Conservation (phyloP, 257 asterid genomes). For the Gentiana macrophylla region DNA sequence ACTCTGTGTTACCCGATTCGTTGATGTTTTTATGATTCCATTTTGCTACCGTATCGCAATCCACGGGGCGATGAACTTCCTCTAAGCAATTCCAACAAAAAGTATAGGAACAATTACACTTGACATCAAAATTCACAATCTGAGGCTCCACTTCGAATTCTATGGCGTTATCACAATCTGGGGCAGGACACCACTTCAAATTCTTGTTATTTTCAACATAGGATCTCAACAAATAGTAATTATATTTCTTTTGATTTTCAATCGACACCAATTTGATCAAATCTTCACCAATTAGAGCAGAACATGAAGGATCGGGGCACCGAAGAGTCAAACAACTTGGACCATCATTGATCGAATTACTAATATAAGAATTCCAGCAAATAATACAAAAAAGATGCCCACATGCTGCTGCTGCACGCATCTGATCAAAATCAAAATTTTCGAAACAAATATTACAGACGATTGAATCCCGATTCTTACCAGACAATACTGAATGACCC, state of each 20-base stretch:
- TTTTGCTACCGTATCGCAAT: constrained; percentile 21
- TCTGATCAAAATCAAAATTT: neutral
- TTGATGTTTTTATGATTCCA: constrained; percentile 19
- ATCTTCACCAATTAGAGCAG: constrained; percentile 7
- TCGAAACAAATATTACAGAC: constrained; percentile 9
- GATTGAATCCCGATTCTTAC: neutral
- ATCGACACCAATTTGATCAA: constrained; percentile 2
- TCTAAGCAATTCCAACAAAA: constrained; percentile 19
- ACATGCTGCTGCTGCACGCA: neutral
- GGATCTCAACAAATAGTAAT: constrained; percentile 7
- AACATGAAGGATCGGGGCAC: constrained; percentile 17
- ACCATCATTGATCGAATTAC: neutral
- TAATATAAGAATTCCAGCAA: constrained; percentile 4
- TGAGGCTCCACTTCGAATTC: constrained; percentile 5
- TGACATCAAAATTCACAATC: constrained; percentile 10
- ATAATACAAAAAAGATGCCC: constrained; percentile 8
- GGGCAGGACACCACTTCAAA: constrained; percentile 19
- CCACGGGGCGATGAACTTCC: constrained; percentile 27
- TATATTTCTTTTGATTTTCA: constrained; percentile 8
- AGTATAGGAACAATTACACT: constrained; percentile 8
- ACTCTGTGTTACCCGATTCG: neutral
- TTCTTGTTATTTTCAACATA: constrained; percentile 16
- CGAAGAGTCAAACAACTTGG: constrained; percentile 4
- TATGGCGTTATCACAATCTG: constrained; percentile 10
- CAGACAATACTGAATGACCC: neutral